Conservation (phyloP, 257 asterid genomes). For the Jaltomata sinuosa region DNA sequence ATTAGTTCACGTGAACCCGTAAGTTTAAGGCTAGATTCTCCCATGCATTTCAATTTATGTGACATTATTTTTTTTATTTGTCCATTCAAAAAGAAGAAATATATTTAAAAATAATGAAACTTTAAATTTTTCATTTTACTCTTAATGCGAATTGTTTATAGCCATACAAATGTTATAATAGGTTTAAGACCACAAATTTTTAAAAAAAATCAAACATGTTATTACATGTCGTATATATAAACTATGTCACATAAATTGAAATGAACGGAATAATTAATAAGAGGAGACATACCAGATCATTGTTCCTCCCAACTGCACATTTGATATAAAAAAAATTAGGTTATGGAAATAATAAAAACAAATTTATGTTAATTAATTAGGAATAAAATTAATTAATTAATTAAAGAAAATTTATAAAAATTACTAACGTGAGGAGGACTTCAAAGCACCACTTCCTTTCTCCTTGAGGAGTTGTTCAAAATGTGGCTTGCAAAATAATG, state of each 20-base stretch:
- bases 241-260: background rate
- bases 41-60: background rate
- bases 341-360: background rate
- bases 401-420: background rate
- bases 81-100: background rate
- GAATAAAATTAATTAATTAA: background rate
- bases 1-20: too few species aligned
- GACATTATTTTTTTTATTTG: background rate
- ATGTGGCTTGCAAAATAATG: constrained; percentile 54
- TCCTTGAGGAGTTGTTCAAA: constrained; percentile 58
- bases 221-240: background rate
- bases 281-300: constrained; percentile 27
- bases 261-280: accelerated
- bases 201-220: too few species aligned
- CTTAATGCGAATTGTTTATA: background rate
- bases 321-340: background rate
- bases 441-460: constrained; percentile 32
- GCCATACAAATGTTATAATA: background rate
- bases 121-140: background rate
- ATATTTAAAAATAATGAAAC: background rate
- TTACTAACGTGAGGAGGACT: constrained; percentile 31
- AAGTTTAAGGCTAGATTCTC: too few species aligned
- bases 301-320: constrained; percentile 30
- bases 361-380: background rate
- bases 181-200: background rate